Conservation (phyloP, 108 stramenopile genomes). For the Nitzschia sp. region DNA sequence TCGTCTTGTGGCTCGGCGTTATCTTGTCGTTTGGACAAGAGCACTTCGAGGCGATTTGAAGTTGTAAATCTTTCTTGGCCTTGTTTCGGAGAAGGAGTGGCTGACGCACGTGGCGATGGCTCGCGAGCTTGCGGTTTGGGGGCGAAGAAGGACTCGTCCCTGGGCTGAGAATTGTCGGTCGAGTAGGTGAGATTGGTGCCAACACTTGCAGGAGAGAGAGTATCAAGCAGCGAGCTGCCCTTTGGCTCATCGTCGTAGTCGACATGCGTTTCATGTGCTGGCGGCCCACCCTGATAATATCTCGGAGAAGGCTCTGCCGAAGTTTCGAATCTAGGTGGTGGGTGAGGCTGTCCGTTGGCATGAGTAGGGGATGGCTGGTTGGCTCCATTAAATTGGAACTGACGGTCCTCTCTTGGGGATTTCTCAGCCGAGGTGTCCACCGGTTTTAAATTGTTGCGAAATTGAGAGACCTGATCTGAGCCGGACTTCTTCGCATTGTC, state of each 20-base stretch:
- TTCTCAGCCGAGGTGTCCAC: background rate
- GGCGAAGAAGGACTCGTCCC: background rate
- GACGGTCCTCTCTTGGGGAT: background rate
- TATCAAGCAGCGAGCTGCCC: background rate
- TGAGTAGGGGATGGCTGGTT: background rate
- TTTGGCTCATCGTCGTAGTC: background rate
- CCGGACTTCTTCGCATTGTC: background rate
- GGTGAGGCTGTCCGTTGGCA: background rate
- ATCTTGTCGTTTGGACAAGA: background rate
- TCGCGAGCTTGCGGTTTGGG: background rate
- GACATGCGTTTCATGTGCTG: background rate
- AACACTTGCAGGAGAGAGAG: slow-evolving; percentile 13
- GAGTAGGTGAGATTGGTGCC: slow-evolving; percentile 7
- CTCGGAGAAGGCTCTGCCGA: background rate
- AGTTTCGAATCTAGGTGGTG: background rate
- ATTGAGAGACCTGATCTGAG: background rate
- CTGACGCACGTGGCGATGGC: background rate
- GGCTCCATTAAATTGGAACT: background rate
- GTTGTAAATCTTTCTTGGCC: background rate
- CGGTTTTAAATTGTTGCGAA: slow-evolving; percentile 9
- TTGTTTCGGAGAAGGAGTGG: background rate
- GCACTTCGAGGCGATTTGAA: background rate
- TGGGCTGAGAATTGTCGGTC: slow-evolving; percentile 4
- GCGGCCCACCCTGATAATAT: background rate
- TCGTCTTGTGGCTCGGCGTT: background rate